phyloP scores from a whole-genome alignment of 495 filamentous ascomycete genomes.

The Talaromyces trachyspermus region DNA sequence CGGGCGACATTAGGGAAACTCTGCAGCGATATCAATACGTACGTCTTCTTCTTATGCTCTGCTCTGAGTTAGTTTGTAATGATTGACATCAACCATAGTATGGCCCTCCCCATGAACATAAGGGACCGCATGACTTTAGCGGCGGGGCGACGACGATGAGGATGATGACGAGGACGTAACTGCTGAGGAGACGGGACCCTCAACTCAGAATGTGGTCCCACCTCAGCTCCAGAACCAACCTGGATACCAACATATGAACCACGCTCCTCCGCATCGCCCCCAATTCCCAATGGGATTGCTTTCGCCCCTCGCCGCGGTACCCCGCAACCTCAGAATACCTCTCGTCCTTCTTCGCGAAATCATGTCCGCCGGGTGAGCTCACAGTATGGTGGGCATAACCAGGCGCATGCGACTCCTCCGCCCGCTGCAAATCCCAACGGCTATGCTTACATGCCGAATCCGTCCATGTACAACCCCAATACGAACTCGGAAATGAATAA shows the following conservation, averaged over 20 bases:
- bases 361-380: constrained; percentile 69
- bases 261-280: constrained; percentile 88
- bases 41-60: constrained; percentile 32
- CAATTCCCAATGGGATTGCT: constrained; percentile 70
- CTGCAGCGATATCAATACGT: constrained; percentile 84
- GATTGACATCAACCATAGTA: constrained; percentile 47
- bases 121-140: constrained; percentile 87
- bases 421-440: constrained; percentile 62
- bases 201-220: constrained; percentile 57
- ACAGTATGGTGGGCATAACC: constrained; percentile 58
- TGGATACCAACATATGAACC: constrained; percentile 69
- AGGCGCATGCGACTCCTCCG: constrained; percentile 45
- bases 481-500: constrained; percentile 37
- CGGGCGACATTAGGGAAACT: constrained; percentile 83
- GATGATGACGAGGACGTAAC: constrained; percentile 67
- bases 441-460: constrained; percentile 78
- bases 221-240: constrained; percentile 71
- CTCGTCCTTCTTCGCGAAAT: constrained; percentile 76
- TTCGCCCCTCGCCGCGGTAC: constrained; percentile 70
- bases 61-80: no score
- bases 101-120: constrained; percentile 88
- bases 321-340: constrained; percentile 67
- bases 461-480: constrained; percentile 77
- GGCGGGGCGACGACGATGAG: constrained; percentile 83
- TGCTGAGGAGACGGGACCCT: constrained; percentile 46